Evolutionary conservation across 2,329 filamentous ascomycete genomes (phyloP), one percentile per base, ranked within the genome.

Genomic region (Penicillium aurantiogriseum): DNA sequence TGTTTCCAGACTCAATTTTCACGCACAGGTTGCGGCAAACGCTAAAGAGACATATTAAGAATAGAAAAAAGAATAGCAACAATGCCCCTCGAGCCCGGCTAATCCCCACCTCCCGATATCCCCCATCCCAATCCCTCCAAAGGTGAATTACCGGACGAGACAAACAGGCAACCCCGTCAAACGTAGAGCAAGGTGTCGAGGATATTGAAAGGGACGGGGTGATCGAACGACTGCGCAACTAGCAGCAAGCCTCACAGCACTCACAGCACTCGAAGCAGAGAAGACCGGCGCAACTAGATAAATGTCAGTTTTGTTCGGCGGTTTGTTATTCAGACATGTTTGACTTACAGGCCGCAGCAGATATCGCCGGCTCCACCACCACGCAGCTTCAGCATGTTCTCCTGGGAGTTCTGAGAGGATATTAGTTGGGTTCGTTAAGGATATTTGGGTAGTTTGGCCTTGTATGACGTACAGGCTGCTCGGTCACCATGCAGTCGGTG

Each of bases 311-410:
- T 13, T 9, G 10, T 6, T 7, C 25, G 5, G 5, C 7, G 9
- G 2, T 23, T 4, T 47, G 9, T 47, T 3, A 2, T n/a, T 23
- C 19, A 2, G 19, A 35, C 1, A 8, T 1, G 3, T 25, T 36
- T 35, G 31, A 65, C 67, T 61, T 63, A 72, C 70, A 71, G 31
- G 62, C 70, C 70, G 48, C 70, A 72, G 63, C 70, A 72, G 31
- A 72, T 43, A 42, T 71, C 67, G 15, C 70, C 68, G 15, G 56
- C 61, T 39, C 66, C 68, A 54, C 69, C 70, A 57, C 70, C 70
- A 27, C 70, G 70, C 27, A 72, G 65, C 40, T 69, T 67, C 64
- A 68, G 61, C 51, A 54, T 53, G 19, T 62, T 60, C 57, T 67
- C 58, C 42, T 66, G 55, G 15, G 60, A 60, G 52, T 56, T 63